Percentiles rank a stretch among this genome's conserved stretches.
Conservation (phyloP, 169 alveolate species). For the Eimeria acervulina region DNA sequence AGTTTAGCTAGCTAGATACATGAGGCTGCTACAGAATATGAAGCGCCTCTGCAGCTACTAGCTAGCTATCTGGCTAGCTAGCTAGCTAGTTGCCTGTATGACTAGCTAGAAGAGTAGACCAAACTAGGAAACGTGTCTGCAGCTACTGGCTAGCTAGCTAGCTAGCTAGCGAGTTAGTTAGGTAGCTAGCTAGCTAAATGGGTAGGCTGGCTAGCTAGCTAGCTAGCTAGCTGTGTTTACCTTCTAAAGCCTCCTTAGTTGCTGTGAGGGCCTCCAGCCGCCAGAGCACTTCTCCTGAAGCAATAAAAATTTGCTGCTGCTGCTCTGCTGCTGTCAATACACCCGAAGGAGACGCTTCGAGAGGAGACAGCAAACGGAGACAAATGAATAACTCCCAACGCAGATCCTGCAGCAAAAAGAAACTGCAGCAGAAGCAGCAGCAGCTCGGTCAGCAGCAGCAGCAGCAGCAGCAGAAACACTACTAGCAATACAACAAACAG, state of each 20-base stretch:
- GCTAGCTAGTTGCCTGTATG: neutral
- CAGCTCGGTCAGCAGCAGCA: no score
- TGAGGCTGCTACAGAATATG: no score
- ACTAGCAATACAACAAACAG: no score
- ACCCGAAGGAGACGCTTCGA: neutral
- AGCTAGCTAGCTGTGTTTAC: slow-evolving; percentile 14
- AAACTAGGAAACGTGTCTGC: neutral
- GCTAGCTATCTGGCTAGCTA: neutral
- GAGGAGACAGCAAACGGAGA: neutral
- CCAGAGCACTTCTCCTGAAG: slow-evolving; percentile 13
- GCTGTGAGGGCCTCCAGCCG: slow-evolving; percentile 16
- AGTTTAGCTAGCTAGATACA: no score
- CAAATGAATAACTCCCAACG: neutral
- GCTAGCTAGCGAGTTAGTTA: neutral
- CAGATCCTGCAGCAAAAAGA: neutral
- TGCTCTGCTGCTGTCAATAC: neutral
- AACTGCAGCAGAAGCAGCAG: no score
- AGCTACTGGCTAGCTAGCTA: neutral
- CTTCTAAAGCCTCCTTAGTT: slow-evolving; percentile 8
- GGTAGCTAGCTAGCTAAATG: neutral
- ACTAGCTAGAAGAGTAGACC: neutral
- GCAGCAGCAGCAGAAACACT: no score
- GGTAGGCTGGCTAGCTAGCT: neutral
- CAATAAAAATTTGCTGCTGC: neutral
- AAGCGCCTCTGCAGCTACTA: no score